Conservation (phyloP, 139 green algal genomes). For the Micractinium sp. region DNA sequence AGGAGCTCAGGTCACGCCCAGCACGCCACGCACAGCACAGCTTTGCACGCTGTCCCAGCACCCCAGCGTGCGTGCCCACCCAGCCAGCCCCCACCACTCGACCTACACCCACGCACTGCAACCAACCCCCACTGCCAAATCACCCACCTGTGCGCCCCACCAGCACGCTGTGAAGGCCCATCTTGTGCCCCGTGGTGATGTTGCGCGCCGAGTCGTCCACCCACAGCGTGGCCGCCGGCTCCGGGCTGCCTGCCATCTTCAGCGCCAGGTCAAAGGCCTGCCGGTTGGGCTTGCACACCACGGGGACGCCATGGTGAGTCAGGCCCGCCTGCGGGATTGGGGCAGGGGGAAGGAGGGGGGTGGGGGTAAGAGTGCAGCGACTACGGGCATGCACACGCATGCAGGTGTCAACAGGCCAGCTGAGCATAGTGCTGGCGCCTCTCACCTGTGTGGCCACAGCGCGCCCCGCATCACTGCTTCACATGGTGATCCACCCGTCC, state of each 20-base stretch:
- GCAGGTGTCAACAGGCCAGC: not conserved
- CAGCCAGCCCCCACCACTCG: not conserved
- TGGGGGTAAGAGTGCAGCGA: too few species aligned
- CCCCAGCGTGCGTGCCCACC: too few species aligned
- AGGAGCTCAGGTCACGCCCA: not conserved
- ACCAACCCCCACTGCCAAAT: not conserved
- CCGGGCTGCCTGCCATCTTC: slow-evolving; percentile 45
- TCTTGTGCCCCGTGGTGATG: slow-evolving; percentile 62
- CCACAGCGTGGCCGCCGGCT: slow-evolving; percentile 62
- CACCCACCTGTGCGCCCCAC: slow-evolving; percentile 43
- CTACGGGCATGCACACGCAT: not conserved
- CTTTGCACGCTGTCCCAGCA: not conserved
- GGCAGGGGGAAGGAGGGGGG: not conserved
- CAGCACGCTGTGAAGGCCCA: slow-evolving; percentile 74
- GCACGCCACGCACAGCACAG: too few species aligned
- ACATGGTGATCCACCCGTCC: too few species aligned
- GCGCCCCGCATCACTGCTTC: too few species aligned
- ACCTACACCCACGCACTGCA: not conserved
- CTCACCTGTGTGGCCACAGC: too few species aligned
- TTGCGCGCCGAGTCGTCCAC: slow-evolving; percentile 85
- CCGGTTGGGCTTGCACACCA: slow-evolving; percentile 81
- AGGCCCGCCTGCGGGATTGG: slow-evolving; percentile 32
- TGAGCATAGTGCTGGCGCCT: too few species aligned
- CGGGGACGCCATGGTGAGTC: slow-evolving; percentile 43
- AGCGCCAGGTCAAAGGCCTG: slow-evolving; percentile 68